A percentile compares a stretch with the other conserved stretches of the same genome.
phyloP scores from a whole-genome alignment of 2,329 filamentous ascomycete species.

The Microsporum canis region DNA sequence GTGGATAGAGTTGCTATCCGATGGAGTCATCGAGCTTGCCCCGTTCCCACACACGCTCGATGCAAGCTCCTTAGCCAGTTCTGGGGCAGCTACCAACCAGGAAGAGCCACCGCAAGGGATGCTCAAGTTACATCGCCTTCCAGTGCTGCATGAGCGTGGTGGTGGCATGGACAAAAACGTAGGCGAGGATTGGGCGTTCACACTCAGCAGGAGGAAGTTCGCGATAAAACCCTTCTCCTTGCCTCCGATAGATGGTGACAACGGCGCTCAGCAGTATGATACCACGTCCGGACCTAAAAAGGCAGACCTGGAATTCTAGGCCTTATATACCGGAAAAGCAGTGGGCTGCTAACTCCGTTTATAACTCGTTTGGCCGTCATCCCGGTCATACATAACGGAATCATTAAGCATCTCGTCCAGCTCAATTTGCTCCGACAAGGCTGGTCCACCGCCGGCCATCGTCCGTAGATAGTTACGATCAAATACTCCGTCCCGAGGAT shows the following conservation, averaged over 20 bases:
- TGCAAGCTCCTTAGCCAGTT: conserved; percentile 33
- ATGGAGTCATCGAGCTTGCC: conserved; percentile 77
- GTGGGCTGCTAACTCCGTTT: not conserved
- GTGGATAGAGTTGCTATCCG: conserved; percentile 74
- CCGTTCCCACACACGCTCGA: conserved; percentile 54
- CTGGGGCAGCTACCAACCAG: conserved; percentile 44
- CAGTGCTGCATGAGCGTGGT: conserved; percentile 77
- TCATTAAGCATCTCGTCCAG: conserved; percentile 49
- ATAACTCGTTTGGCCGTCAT: conserved; percentile 4
- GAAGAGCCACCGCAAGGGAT: conserved; percentile 79
- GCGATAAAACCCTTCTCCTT: conserved; percentile 80
- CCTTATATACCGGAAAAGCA: not conserved
- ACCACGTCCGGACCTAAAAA: conserved; percentile 15
- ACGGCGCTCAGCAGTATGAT: conserved; percentile 45
- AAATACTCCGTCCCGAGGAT: conserved; percentile 38
- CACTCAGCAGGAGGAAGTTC: conserved; percentile 69
- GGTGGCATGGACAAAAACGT: conserved; percentile 61
- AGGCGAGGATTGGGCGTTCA: conserved; percentile 83
- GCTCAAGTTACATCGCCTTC: conserved; percentile 69
- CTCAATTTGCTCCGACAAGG: conserved; percentile 52
- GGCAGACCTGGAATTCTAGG: conserved; percentile 61
- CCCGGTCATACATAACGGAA: conserved; percentile 20
- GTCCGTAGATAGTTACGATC: conserved; percentile 46
- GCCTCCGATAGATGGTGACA: conserved; percentile 71
- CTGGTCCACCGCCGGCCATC: conserved; percentile 43